These are phyloP conservation scores for Termitomyces sp. DNA, from an alignment of 768 basidiomycete genomes.

Conservation along the genomic window DNA sequence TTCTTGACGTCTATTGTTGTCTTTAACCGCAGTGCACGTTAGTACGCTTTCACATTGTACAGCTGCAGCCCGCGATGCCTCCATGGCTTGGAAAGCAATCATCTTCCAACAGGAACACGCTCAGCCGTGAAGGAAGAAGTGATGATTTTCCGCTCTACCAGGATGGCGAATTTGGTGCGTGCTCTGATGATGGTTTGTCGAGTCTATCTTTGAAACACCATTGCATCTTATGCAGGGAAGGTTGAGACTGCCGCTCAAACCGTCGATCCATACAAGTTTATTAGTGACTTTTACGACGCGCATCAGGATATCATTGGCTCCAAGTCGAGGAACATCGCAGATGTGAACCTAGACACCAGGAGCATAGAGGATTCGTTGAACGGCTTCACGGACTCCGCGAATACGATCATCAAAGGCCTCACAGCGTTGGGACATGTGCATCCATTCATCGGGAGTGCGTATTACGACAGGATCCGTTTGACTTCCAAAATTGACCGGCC, in stretches of 20 bases:
- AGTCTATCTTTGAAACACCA: background rate
- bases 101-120: background rate
- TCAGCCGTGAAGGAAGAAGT: background rate
- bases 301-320: slow-evolving; percentile 10
- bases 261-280: slow-evolving; percentile 9
- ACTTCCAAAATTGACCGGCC: background rate
- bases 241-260: background rate
- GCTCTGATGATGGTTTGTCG: background rate
- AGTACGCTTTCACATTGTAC: background rate
- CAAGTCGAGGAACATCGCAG: slow-evolving; percentile 12
- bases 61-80: background rate
- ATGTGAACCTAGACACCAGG: slow-evolving; percentile 9
- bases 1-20: background rate
- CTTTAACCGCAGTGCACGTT: background rate
- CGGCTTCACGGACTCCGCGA: slow-evolving; percentile 24
- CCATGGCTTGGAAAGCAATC: slow-evolving; percentile 4
- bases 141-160: background rate
- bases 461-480: background rate
- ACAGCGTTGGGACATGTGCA: slow-evolving; percentile 29
- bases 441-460: slow-evolving; percentile 31
- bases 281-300: slow-evolving; percentile 20
- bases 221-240: background rate
- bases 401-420: slow-evolving; percentile 25
- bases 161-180: background rate
- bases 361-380: slow-evolving; percentile 24